A percentile compares a stretch with the other conserved stretches of the same genome.
Conservation (phyloP, 495 filamentous ascomycete species). For the Letharia lupina region DNA sequence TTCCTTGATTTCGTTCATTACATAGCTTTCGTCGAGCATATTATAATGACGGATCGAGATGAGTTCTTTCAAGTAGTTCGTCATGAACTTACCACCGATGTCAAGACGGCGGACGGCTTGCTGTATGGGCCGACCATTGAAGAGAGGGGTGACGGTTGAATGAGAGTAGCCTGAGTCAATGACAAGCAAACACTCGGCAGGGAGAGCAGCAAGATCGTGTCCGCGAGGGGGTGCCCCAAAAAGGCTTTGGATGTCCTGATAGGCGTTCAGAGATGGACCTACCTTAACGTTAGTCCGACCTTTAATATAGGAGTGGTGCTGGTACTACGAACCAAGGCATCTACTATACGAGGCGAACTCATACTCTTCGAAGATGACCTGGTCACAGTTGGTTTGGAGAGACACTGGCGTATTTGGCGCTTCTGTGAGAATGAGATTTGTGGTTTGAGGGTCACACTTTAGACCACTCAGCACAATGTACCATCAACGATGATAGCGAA, state of each 20-base stretch:
- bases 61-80: constrained; percentile 87
- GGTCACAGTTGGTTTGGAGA: constrained; percentile 83
- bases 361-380: constrained; percentile 97
- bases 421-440: constrained; percentile 77
- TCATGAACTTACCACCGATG: constrained; percentile 84
- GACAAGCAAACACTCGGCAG: constrained; percentile 75
- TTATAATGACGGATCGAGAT: constrained; percentile 87
- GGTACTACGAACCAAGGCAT: constrained; percentile 51
- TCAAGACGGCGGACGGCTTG: constrained; percentile 77
- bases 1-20: constrained; percentile 96
- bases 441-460: constrained; percentile 68
- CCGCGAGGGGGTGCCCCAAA: constrained; percentile 41
- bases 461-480: constrained; percentile 9
- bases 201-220: constrained; percentile 36
- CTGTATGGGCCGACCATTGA: constrained; percentile 73
- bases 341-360: constrained; percentile 84
- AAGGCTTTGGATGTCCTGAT: constrained; percentile 64
- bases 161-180: constrained; percentile 91
- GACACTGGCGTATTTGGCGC: constrained; percentile 76
- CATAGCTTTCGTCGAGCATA: constrained; percentile 83
- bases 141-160: constrained; percentile 82
- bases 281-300: constrained; percentile 26
- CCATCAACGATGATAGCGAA: background rate
- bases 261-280: constrained; percentile 72
- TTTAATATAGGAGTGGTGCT: background rate